Percentiles rank a stretch among this genome's conserved stretches.
Evolutionary conservation across 345 rosid species (phyloP).

Genomic region (Melastoma malabathricum): DNA sequence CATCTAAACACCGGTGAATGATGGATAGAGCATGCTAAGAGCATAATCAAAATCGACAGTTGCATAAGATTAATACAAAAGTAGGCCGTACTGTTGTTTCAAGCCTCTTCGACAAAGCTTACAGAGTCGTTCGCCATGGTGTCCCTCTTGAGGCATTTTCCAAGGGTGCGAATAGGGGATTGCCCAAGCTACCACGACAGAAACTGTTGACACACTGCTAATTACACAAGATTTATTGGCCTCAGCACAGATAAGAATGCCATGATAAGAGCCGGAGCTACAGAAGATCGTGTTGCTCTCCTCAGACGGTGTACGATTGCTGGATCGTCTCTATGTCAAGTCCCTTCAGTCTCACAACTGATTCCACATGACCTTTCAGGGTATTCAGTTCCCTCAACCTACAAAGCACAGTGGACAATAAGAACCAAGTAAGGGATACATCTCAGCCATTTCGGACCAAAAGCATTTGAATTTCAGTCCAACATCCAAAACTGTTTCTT

Average conservation of each 20-base stretch:
- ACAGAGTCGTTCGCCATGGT: too few species aligned
- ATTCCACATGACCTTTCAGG: slow-evolving; percentile 92
- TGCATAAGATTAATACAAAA: too few species aligned
- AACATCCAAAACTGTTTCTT: not conserved
- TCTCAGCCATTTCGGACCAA: not conserved
- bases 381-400: slow-evolving; percentile 94
- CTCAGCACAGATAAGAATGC: slow-evolving; percentile 3
- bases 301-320: slow-evolving; percentile 86
- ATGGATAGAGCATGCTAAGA: too few species aligned
- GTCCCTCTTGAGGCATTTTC: too few species aligned
- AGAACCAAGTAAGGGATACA: not conserved
- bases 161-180: too few species aligned
- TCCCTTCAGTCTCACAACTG: slow-evolving; percentile 85
- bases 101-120: too few species aligned
- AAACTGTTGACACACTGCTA: slow-evolving; percentile 1
- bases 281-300: not conserved
- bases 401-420: slow-evolving; percentile 5
- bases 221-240: slow-evolving; percentile 9
- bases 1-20: too few species aligned
- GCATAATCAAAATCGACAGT: too few species aligned
- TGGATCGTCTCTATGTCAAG: slow-evolving; percentile 95
- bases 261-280: too few species aligned
- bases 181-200: too few species aligned
- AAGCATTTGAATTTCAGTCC: not conserved
- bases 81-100: too few species aligned